Percentiles rank a stretch among this genome's conserved stretches.
Evolutionary conservation across 2,329 filamentous ascomycete genomes (phyloP).

Genomic region (Bipolaris gigantea): DNA sequence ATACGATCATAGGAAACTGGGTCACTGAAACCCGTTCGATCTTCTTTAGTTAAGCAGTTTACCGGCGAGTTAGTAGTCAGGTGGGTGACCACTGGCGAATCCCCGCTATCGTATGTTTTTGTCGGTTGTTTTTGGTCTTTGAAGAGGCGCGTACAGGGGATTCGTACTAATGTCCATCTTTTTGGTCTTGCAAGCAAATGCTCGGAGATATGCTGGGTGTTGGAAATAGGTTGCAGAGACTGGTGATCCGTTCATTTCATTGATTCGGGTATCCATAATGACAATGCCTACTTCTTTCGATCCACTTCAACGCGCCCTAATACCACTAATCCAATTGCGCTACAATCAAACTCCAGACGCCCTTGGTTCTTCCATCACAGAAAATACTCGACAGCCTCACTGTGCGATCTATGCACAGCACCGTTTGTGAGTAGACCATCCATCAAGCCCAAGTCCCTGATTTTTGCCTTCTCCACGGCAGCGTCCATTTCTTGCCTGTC

Average conservation of each 20-base stretch:
- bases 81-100: too few relatives aligned
- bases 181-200: too few relatives aligned
- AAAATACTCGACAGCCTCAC: background rate
- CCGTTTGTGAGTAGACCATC: background rate
- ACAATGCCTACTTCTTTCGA: background rate
- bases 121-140: too few relatives aligned
- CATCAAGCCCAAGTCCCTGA: background rate
- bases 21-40: too few relatives aligned
- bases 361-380: constrained; percentile 4
- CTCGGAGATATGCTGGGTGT: too few relatives aligned
- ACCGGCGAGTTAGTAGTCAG: too few relatives aligned
- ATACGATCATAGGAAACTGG: too few relatives aligned
- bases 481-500: background rate
- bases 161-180: too few relatives aligned
- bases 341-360: constrained; percentile 4
- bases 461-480: background rate
- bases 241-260: background rate
- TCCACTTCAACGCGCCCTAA: background rate
- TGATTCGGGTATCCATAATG: constrained; percentile 4
- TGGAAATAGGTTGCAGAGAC: too few relatives aligned
- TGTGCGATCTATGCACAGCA: background rate
- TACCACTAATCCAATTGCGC: background rate
- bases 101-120: too few relatives aligned
- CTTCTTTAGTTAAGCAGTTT: too few relatives aligned
- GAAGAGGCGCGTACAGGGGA: too few relatives aligned